Evolutionary conservation across 108 stramenopile species (phyloP).

Genomic region (Nitzschia inconspicua): DNA sequence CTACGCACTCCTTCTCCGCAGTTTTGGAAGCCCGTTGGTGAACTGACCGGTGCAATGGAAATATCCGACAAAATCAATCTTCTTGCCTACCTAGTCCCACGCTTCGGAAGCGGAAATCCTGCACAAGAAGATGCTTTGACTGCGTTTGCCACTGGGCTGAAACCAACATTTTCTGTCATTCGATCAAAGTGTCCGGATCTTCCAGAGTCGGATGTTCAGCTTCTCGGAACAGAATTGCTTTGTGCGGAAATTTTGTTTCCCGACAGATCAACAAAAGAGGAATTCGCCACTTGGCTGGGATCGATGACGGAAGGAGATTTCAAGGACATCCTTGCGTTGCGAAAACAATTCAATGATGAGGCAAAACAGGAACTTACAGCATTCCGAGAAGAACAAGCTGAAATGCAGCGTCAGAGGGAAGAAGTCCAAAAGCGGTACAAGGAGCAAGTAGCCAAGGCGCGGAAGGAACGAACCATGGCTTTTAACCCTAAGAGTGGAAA

Average conservation of each 20-base stretch:
- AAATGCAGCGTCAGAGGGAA: constrained; percentile 33
- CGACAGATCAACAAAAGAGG: constrained; percentile 59
- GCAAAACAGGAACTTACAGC: constrained; percentile 56
- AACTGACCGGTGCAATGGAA: constrained; percentile 70
- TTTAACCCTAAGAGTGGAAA: constrained; percentile 76
- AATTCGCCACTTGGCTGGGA: constrained; percentile 79
- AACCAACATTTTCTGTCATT: constrained; percentile 64
- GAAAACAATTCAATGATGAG: constrained; percentile 59
- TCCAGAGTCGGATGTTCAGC: constrained; percentile 66
- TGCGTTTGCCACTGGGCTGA: constrained; percentile 66
- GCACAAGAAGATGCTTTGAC: constrained; percentile 70
- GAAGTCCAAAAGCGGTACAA: constrained; percentile 52
- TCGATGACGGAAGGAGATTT: constrained; percentile 70
- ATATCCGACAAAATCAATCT: constrained; percentile 88
- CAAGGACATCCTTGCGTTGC: constrained; percentile 48
- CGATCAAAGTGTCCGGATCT: constrained; percentile 65
- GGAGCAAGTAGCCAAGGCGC: constrained; percentile 61
- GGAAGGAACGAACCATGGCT: constrained; percentile 60
- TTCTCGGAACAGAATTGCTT: constrained; percentile 76
- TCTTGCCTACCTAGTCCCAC: constrained; percentile 78
- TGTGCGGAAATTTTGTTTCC: constrained; percentile 68
- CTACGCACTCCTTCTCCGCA: constrained; percentile 69
- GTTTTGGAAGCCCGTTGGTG: constrained; percentile 88
- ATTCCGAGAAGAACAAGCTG: constrained; percentile 34
- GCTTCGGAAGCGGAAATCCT: constrained; percentile 65